phyloP scores from a whole-genome alignment of 495 filamentous ascomycete genomes.

The Parathielavia hyrcaniae region DNA sequence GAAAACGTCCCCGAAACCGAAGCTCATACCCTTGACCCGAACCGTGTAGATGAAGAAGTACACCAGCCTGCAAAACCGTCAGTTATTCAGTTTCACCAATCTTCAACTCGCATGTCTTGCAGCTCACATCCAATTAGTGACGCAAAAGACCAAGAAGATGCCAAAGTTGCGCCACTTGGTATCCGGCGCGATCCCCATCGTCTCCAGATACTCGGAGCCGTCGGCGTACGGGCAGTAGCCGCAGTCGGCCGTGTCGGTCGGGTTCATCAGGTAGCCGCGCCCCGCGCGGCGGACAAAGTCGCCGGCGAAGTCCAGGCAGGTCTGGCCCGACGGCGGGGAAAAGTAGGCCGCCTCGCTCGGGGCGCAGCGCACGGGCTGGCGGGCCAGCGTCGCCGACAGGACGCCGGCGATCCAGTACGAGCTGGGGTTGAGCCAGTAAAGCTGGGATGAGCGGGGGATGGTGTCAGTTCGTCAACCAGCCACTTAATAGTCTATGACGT shows the following conservation, averaged over 20 bases:
- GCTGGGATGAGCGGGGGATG: slow-evolving; percentile 19
- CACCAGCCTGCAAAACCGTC: slow-evolving; percentile 44
- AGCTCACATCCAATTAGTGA: slow-evolving; percentile 60
- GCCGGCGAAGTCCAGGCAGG: slow-evolving; percentile 55
- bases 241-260: slow-evolving; percentile 52
- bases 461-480: background rate
- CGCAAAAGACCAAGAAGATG: slow-evolving; percentile 68
- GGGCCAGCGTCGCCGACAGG: slow-evolving; percentile 54
- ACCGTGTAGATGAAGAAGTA: slow-evolving; percentile 83
- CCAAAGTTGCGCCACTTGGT: slow-evolving; percentile 70
- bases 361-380: slow-evolving; percentile 52
- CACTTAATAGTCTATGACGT: too few relatives aligned
- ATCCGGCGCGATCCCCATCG: slow-evolving; percentile 57
- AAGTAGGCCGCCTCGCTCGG: slow-evolving; percentile 59
- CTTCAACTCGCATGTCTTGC: background rate
- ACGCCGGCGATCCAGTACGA: slow-evolving; percentile 72
- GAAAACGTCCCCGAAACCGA: slow-evolving; percentile 51
- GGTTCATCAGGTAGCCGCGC: slow-evolving; percentile 55
- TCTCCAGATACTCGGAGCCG: slow-evolving; percentile 61
- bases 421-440: slow-evolving; percentile 65
- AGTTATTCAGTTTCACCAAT: background rate
- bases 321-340: slow-evolving; percentile 55
- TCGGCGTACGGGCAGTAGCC: slow-evolving; percentile 65
- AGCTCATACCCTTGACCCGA: slow-evolving; percentile 64
- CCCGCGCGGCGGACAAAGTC: slow-evolving; percentile 45